phyloP scores from a whole-genome alignment of 1,139 yeast genomes.

The Blastobotrys persicus region DNA sequence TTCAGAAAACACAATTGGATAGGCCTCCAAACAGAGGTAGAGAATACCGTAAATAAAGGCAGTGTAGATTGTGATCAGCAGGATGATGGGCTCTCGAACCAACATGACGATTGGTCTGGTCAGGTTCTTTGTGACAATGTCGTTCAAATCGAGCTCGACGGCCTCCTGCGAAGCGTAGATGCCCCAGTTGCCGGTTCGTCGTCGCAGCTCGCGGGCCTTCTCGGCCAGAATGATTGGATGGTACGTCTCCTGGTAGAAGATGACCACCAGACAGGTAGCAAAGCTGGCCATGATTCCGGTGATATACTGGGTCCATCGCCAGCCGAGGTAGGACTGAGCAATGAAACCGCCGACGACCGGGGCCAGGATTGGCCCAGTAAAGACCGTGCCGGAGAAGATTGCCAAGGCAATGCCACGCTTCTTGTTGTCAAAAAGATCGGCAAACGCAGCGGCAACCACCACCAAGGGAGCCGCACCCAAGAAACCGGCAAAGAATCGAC shows the following conservation, averaged over 20 bases:
- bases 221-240: constrained; percentile 42
- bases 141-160: constrained; percentile 56
- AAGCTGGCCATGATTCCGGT: constrained; percentile 49
- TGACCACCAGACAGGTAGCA: constrained; percentile 36
- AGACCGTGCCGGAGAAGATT: constrained; percentile 63
- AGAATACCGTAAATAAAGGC: constrained; percentile 83
- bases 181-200: constrained; percentile 64
- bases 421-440: constrained; percentile 64
- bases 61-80: constrained; percentile 67
- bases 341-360: constrained; percentile 49
- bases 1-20: constrained; percentile 65
- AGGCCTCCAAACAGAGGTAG: constrained; percentile 75
- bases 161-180: constrained; percentile 83
- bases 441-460: constrained; percentile 78
- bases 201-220: constrained; percentile 49
- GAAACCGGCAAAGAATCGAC: constrained; percentile 67
- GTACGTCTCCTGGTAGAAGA: constrained; percentile 43
- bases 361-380: constrained; percentile 72
- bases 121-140: constrained; percentile 65
- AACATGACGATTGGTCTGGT: constrained; percentile 70
- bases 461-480: constrained; percentile 66
- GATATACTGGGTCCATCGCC: constrained; percentile 61
- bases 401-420: constrained; percentile 68
- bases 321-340: constrained; percentile 42
- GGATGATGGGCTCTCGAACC: constrained; percentile 67